Evolutionary conservation across 148 eudicot genomes (phyloP).

Genomic region (Vaccinium myrtillus): DNA sequence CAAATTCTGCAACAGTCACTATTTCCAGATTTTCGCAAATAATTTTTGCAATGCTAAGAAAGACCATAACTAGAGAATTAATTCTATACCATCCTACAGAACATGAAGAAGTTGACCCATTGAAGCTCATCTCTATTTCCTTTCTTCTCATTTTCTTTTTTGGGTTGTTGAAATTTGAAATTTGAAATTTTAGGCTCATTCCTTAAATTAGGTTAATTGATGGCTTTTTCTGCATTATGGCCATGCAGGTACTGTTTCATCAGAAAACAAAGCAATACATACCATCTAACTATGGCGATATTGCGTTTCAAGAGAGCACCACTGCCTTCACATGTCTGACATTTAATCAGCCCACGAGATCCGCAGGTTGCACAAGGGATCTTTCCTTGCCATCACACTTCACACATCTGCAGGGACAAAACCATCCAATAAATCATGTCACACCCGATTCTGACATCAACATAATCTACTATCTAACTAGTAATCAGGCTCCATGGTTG

Average conservation of each 20-base stretch:
- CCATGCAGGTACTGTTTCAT: background rate
- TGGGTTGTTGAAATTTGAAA: background rate
- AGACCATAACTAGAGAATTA: background rate
- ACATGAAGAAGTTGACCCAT: background rate
- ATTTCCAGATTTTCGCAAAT: too few species aligned
- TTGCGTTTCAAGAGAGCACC: conserved; percentile 74
- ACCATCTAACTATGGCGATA: conserved; percentile 82
- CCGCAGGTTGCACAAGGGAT: conserved; percentile 83
- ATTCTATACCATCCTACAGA: background rate
- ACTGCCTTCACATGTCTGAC: conserved; percentile 65
- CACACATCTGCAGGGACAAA: conserved; percentile 53
- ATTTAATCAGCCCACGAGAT: conserved; percentile 83
- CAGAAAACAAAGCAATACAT: conserved; percentile 25
- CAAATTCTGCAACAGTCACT: too few species aligned
- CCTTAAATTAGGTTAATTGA: background rate
- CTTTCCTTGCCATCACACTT: conserved; percentile 78
- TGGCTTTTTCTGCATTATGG: background rate
- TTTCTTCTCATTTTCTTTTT: background rate
- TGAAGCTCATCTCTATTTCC: background rate
- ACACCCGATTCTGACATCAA: background rate
- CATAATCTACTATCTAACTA: background rate
- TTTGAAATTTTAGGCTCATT: background rate
- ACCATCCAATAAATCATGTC: background rate
- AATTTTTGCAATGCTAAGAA: too few species aligned
- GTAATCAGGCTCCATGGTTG: conserved; percentile 14